Percentiles rank a stretch among this genome's conserved stretches.
Conservation (phyloP, 2,329 filamentous ascomycete genomes). For the Colletotrichum costaricense region DNA sequence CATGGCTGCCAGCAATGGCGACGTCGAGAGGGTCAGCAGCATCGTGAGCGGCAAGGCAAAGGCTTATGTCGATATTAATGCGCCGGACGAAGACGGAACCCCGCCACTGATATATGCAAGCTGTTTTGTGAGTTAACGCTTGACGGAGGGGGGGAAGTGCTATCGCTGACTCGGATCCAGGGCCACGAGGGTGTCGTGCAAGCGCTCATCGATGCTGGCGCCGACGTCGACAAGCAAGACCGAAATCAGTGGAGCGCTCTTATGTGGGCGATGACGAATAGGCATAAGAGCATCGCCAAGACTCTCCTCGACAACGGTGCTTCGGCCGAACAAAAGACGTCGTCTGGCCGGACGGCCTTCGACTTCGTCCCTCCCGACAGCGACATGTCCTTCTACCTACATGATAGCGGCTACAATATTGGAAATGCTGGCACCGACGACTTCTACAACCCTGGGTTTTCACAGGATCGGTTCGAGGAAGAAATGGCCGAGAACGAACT, state of each 20-base stretch:
- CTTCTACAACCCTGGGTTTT: slow-evolving; percentile 93
- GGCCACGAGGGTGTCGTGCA: slow-evolving; percentile 91
- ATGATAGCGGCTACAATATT: slow-evolving; percentile 93
- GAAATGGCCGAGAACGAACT: slow-evolving; percentile 97
- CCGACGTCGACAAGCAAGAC: slow-evolving; percentile 91
- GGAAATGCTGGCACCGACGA: slow-evolving; percentile 86
- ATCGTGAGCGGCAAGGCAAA: slow-evolving; percentile 81
- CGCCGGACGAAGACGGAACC: slow-evolving; percentile 92
- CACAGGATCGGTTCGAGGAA: slow-evolving; percentile 94
- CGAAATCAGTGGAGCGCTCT: slow-evolving; percentile 97
- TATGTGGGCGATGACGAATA: slow-evolving; percentile 99
- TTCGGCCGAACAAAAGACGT: slow-evolving; percentile 95
- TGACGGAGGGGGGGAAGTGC: background rate
- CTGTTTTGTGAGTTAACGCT: slow-evolving; percentile 79
- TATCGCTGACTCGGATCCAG: slow-evolving; percentile 51
- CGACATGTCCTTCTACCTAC: slow-evolving; percentile 95
- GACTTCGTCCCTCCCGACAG: slow-evolving; percentile 96
- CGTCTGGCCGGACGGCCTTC: slow-evolving; percentile 91
- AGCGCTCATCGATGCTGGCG: slow-evolving; percentile 85
- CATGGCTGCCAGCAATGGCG: slow-evolving; percentile 97
- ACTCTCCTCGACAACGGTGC: slow-evolving; percentile 91
- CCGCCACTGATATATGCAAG: slow-evolving; percentile 97
- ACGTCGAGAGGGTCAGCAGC: slow-evolving; percentile 82
- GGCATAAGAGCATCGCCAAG: slow-evolving; percentile 96
- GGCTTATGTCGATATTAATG: slow-evolving; percentile 84